These are phyloP conservation scores for Heliocybe sulcata DNA, from an alignment of 1,284 basidiomycete species.

Conservation along the genomic window DNA sequence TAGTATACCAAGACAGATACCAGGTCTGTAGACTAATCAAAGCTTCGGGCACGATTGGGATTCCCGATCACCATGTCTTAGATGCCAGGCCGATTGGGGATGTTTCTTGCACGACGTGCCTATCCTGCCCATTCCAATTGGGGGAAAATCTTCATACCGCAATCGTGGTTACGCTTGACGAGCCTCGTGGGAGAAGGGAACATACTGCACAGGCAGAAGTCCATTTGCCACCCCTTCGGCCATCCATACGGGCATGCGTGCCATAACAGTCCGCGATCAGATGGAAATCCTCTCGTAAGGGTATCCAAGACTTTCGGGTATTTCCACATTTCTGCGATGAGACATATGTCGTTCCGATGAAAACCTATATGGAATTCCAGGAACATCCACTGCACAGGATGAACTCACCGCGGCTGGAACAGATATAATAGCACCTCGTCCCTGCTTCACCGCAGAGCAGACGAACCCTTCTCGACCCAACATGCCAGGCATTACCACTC, in stretches of 20 bases:
- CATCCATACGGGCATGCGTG: not conserved
- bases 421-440: not conserved
- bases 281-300: not conserved
- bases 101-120: not conserved
- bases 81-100: not conserved
- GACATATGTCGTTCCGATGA: not conserved
- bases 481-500: conserved; percentile 10
- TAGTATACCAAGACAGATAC: not conserved
- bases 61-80: not conserved
- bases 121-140: not conserved
- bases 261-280: not conserved
- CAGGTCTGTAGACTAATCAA: not conserved
- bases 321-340: not conserved
- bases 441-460: not conserved
- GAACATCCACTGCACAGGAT: not conserved
- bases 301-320: not conserved
- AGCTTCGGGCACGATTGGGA: not conserved
- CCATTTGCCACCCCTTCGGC: not conserved
- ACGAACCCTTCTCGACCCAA: not conserved
- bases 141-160: not conserved
- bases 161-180: not conserved
- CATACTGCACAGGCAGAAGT: not conserved
- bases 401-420: not conserved
- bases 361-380: not conserved
- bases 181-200: not conserved